Evolutionary conservation across 352 stramenopile species (phyloP), one percentile per base, ranked within the genome.

Genomic region (Pythium brachiatum): DNA sequence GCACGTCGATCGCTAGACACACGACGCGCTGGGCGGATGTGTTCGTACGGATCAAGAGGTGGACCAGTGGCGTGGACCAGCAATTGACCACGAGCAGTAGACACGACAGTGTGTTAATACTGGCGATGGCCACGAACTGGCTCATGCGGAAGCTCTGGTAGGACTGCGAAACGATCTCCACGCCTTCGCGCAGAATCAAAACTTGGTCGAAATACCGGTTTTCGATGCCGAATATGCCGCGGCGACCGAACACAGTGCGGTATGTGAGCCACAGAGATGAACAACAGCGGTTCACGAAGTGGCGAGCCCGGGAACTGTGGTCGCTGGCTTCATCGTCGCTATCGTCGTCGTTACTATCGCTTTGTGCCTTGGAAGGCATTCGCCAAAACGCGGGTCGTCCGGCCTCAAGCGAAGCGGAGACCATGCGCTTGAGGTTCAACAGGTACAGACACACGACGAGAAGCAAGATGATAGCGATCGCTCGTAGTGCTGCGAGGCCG

Each of bases 131-230:
- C n/a, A 60, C 53, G 13, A 51, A 50, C 5, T 20, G 3, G 53
- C 36, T 51, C 53, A 60, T 20, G 15, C 38, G 32, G 39, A 51
- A 51, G n/a, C n/a, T 32, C 27, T 60, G 53, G 27, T 60, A 60
- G 12, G 46, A 57, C 36, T 64, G 57, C n/a, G 47, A 64, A 15
- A 18, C 46, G 13, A 64, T 57, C 47, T 64, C 53, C 15, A 60
- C n/a, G 21, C 32, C 16, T 21, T 60, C 38, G 57, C 34, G 57
- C 6, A 64, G 21, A 13, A 39, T 41, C 20, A 64, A 16, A 15
- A 57, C 23, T 15, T 38, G 25, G 41, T 47, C 5, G 21, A 56
- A 64, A 32, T 64, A 53, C 23, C 39, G 25, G 55, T 44, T 39
- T 29, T 52, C 55, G 39, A 61, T 53, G 8, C 55, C 55, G 16